phyloP scores from a whole-genome alignment of 2,329 filamentous ascomycete species.

The Aspergillus costaricaensis region DNA sequence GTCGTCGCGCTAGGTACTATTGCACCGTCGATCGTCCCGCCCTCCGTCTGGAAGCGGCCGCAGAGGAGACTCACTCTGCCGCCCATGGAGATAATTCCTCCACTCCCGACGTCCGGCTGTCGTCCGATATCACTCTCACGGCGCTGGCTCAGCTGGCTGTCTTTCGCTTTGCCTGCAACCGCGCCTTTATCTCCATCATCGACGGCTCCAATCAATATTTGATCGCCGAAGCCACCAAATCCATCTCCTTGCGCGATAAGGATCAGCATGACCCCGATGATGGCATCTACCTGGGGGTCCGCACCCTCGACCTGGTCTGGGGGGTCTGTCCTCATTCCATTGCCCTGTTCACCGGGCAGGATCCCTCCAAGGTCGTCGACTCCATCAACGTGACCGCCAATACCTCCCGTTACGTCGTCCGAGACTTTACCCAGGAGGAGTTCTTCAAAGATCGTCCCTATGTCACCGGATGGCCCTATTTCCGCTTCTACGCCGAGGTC shows the following conservation, averaged over 20 bases:
- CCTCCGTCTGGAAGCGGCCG: neutral
- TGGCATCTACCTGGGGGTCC: constrained; percentile 35
- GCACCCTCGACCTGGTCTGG: constrained; percentile 24
- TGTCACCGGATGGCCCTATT: constrained; percentile 32
- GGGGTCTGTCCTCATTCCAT: constrained; percentile 25
- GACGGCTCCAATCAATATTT: constrained; percentile 52
- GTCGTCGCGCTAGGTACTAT: constrained; percentile 14
- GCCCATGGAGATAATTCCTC: neutral
- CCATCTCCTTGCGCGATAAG: constrained; percentile 40
- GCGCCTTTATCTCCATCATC: constrained; percentile 55
- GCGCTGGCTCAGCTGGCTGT: constrained; percentile 55
- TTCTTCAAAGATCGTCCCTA: constrained; percentile 37
- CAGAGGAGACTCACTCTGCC: neutral
- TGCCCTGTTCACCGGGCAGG: constrained; percentile 26
- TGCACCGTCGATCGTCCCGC: constrained; percentile 15
- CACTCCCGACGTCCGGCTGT: constrained; percentile 10
- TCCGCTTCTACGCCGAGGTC: constrained; percentile 58
- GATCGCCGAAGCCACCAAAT: constrained; percentile 54
- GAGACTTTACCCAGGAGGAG: constrained; percentile 38
- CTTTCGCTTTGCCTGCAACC: constrained; percentile 46
- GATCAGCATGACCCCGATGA: constrained; percentile 30
- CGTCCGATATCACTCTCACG: constrained; percentile 45
- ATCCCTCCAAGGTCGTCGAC: constrained; percentile 18
- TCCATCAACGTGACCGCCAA: constrained; percentile 30
- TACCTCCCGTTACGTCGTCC: constrained; percentile 36